Conservation (phyloP, 2,329 filamentous ascomycete species). For the Dactylellina leptospora region DNA sequence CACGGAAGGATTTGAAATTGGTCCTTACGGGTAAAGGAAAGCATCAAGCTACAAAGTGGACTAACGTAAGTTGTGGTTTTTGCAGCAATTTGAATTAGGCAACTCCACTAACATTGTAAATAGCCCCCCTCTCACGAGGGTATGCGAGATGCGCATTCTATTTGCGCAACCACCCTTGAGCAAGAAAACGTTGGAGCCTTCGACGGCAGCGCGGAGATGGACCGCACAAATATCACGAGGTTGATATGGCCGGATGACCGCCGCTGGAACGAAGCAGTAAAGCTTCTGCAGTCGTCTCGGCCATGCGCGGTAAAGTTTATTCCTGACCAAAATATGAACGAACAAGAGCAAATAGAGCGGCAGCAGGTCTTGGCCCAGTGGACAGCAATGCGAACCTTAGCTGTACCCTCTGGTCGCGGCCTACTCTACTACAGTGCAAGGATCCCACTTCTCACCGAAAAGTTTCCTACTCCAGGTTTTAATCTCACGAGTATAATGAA, state of each 20-base stretch:
- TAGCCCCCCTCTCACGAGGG: slow-evolving; percentile 72
- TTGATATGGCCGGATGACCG: slow-evolving; percentile 92
- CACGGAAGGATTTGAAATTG: slow-evolving; percentile 80
- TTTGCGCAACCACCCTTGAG: slow-evolving; percentile 69
- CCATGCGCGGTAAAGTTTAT: slow-evolving; percentile 80
- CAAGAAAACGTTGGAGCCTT: slow-evolving; percentile 67
- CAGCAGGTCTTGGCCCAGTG: slow-evolving; percentile 90
- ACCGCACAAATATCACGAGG: slow-evolving; percentile 82
- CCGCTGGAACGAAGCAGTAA: slow-evolving; percentile 83
- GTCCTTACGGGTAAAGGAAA: slow-evolving; percentile 66
- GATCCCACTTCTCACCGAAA: slow-evolving; percentile 89
- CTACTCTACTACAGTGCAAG: slow-evolving; percentile 88
- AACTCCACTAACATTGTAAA: slow-evolving; percentile 4
- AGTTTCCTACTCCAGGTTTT: slow-evolving; percentile 87
- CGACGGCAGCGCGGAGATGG: slow-evolving; percentile 82
- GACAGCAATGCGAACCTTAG: slow-evolving; percentile 85
- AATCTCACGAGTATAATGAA: slow-evolving; percentile 91
- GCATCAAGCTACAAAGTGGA: slow-evolving; percentile 59
- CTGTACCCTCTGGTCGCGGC: slow-evolving; percentile 84
- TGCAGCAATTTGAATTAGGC: background rate
- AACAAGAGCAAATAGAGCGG: slow-evolving; percentile 86
- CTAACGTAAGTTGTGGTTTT: slow-evolving; percentile 52
- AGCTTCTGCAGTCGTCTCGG: slow-evolving; percentile 83
- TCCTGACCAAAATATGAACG: slow-evolving; percentile 78
- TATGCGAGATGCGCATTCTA: slow-evolving; percentile 77